Base-by-base conservation (phyloP, 1,284 basidiomycete species). In the Abortiporus biennis region DNA sequence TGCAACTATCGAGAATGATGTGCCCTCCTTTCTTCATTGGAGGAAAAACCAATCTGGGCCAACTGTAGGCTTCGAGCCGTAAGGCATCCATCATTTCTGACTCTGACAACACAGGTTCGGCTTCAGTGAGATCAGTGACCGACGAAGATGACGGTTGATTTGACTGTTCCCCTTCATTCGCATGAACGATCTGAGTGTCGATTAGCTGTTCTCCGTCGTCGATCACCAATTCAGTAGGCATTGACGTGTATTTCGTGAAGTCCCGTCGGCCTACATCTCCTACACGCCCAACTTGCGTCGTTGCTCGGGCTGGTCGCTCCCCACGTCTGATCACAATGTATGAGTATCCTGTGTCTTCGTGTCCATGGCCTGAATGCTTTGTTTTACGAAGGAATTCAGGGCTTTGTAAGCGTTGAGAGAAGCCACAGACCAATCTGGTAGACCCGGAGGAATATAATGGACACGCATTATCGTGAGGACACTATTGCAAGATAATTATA, bases 21-120 rank as follows among this genome's bases (percentile, higher is more conserved):
- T 99, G 95, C 0, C 95, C 95, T 49, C 84, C 89, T 47, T 83
- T 82, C 64, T 97, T 98, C 54, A 97, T 58, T 12, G 95, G 94
- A 16, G 92, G 80, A 52, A 88, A 87, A 33, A 98, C 76, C 24
- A 99, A 74, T 39, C 96, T 78, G 24, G 95, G 92, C 95, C 95
- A 98, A 40, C 69, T 64, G 51, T 81, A 91, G 4, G 90, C 78
- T 60, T 88, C 85, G 21, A 68, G 61, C 47, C 78, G 68, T 48
- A 88, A 61, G 27, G 67, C 63, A 29, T 65, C 67, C 43, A 76
- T 58, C 19, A 83, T 51, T 34, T 74, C 66, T 29, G 54, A 55
- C 27, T 51, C 50, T 35, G 59, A 47, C 17, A 40, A 30, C 32
- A 4, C 27, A 12, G 33, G 68, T 48, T 88, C 61, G 27, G 67